These are phyloP conservation scores for Nothomitra cinnamomea DNA, from an alignment of 2,329 filamentous ascomycete species.

Conservation along the genomic window DNA sequence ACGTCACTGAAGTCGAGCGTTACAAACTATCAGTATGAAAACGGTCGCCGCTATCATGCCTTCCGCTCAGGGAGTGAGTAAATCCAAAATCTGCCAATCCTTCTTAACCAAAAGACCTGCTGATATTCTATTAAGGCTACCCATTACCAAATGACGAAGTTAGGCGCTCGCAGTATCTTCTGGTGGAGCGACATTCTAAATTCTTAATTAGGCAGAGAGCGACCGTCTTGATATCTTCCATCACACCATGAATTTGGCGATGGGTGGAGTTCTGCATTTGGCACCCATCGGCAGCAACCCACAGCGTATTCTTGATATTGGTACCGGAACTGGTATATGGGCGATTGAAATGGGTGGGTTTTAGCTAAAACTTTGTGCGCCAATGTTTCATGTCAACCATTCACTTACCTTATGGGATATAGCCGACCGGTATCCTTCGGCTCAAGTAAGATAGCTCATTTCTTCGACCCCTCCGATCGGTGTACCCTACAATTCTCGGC, in stretches of 20 bases:
- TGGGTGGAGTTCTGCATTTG: constrained; percentile 27
- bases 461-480: too few species aligned
- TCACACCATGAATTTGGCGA: constrained; percentile 30
- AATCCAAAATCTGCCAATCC: neutral
- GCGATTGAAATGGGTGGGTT: constrained; percentile 31
- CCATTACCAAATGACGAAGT: constrained; percentile 7
- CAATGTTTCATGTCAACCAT: too few species aligned
- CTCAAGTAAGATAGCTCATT: too few species aligned
- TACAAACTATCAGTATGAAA: constrained; percentile 35
- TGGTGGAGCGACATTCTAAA: neutral
- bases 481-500: too few species aligned
- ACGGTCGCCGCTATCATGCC: constrained; percentile 41
- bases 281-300: constrained; percentile 25
- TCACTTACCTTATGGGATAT: too few species aligned
- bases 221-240: constrained; percentile 17
- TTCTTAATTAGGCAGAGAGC: neutral
- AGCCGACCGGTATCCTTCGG: constrained; percentile 14
- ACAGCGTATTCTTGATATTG: constrained; percentile 30
- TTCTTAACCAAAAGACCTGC: too few species aligned
- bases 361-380: constrained; percentile 5
- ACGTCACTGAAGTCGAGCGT: constrained; percentile 22
- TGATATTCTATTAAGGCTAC: too few species aligned
- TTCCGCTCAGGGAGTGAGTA: constrained; percentile 17
- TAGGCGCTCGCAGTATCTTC: neutral
- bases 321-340: too few species aligned